Conservation (phyloP, 2,329 filamentous ascomycete species). For the Teratosphaeria nubilosa region DNA sequence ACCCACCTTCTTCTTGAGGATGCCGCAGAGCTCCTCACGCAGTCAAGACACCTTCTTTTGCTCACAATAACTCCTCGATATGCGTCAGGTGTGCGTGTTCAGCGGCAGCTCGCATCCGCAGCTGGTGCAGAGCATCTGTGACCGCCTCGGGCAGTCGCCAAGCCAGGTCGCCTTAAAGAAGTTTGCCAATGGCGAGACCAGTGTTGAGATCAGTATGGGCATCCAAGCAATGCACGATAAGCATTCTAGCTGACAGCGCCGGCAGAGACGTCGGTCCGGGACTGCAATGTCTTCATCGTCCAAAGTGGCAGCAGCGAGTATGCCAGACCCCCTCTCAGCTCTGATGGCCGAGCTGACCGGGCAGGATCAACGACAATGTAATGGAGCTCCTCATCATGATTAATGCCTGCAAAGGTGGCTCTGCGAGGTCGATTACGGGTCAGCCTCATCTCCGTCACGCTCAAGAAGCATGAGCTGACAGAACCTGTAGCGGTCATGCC, state of each 20-base stretch:
- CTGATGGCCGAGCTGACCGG: slow-evolving; percentile 16
- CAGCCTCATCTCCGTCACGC: slow-evolving; percentile 27
- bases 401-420: slow-evolving; percentile 94
- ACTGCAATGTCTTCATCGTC: slow-evolving; percentile 98
- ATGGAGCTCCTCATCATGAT: slow-evolving; percentile 99
- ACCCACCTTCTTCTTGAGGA: neutral
- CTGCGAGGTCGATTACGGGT: slow-evolving; percentile 94
- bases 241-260: neutral
- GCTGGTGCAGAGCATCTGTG: slow-evolving; percentile 56
- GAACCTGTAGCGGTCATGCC: slow-evolving; percentile 62
- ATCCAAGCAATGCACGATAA: neutral
- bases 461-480: neutral
- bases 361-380: slow-evolving; percentile 87
- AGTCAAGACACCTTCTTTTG: neutral
- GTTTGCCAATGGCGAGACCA: slow-evolving; percentile 61
- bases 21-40: neutral
- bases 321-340: slow-evolving; percentile 11
- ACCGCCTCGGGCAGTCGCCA: slow-evolving; percentile 51
- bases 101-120: slow-evolving; percentile 55
- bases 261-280: slow-evolving; percentile 60
- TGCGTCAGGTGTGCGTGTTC: slow-evolving; percentile 45
- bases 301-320: slow-evolving; percentile 84
- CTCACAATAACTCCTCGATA: neutral
- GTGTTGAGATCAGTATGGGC: slow-evolving; percentile 51
- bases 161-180: slow-evolving; percentile 53